Conservation (phyloP, 495 filamentous ascomycete species). For the Hyaloscypha hepaticicola region DNA sequence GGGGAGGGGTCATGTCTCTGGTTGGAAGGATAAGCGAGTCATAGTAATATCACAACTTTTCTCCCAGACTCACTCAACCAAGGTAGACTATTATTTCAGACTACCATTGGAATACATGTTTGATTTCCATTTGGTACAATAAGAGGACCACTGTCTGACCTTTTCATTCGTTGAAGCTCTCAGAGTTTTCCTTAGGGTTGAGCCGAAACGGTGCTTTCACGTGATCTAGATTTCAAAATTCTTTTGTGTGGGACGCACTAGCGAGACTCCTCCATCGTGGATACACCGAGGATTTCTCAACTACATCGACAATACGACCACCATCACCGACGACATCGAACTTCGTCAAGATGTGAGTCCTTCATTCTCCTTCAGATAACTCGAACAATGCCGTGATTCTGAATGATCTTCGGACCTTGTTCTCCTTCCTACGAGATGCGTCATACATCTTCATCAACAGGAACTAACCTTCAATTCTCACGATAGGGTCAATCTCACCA, state of each 20-base stretch:
- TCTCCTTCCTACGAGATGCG: conserved; percentile 7
- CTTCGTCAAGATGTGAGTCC: conserved; percentile 56
- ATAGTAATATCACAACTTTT: too few relatives aligned
- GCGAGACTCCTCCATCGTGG: conserved; percentile 4
- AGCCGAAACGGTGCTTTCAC: too few relatives aligned
- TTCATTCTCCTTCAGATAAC: conserved; percentile 11
- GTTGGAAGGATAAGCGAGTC: background rate
- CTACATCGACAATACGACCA: conserved; percentile 43
- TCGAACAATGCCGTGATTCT: background rate
- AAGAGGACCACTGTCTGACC: too few relatives aligned
- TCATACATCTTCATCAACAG: conserved; percentile 24
- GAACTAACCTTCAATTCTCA: conserved; percentile 26
- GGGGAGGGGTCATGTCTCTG: too few relatives aligned
- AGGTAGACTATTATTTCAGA: too few relatives aligned
- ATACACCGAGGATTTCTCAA: conserved; percentile 19
- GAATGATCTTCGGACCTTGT: background rate
- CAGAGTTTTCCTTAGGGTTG: too few relatives aligned
- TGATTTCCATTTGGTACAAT: too few relatives aligned
- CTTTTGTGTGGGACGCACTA: background rate
- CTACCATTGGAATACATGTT: too few relatives aligned
- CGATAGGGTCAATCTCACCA: conserved; percentile 95
- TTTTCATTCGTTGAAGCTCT: too few relatives aligned
- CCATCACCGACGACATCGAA: conserved; percentile 44
- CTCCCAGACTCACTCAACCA: too few relatives aligned
- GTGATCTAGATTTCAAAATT: too few relatives aligned